Evolutionary conservation across 345 rosid species (phyloP), one percentile per base, ranked within the genome.

Genomic region (Acer negundo): DNA sequence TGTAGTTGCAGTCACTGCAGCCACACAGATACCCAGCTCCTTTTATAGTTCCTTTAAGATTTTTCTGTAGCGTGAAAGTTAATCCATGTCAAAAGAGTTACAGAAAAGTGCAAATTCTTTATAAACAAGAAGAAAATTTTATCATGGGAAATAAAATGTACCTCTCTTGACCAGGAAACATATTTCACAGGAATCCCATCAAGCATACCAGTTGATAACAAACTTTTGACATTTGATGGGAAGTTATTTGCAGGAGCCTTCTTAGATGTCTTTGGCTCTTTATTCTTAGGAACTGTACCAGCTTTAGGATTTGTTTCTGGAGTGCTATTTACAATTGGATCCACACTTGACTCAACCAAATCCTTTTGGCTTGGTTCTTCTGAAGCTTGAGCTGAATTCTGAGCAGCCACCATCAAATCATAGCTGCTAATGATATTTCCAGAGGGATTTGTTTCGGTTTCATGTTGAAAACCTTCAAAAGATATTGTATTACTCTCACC

Each of bases 81-180:
- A 56, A 63, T 6, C 58, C 67, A 28, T 49, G 61, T 74, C 31
- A 74, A 49, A 2, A 62, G 10, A 46, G 28, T 62, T 74, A 63
- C 44, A 65, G 42, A 24, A n/a, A 62, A 22, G 19, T 38, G 38
- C 38, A 64, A 16, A 74, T 24, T 23, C 15, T 3, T 74, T 46
- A 17, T 11, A 62, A 47, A 46, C n/a, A 35, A 44, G 35, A 26
- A 24, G 51, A 22, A 62, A 56, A 44, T 23, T 22, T 44, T 40
- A 73, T 69, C 23, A 16, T 8, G 51, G 10, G 16, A n/a, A 62
- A 70, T 47, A 73, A 40, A 65, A 69, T 70, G 75, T 79, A 91
- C 95, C 88, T 91, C 95, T 31, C 87, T 81, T 19, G 93, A 86
- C 91, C 90, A 88, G 47, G 95, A 87, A 72, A 87, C 88, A 65